Evolutionary conservation across 2,329 filamentous ascomycete species (phyloP), one percentile per base, ranked within the genome.

Genomic region (Ascochyta lentis): DNA sequence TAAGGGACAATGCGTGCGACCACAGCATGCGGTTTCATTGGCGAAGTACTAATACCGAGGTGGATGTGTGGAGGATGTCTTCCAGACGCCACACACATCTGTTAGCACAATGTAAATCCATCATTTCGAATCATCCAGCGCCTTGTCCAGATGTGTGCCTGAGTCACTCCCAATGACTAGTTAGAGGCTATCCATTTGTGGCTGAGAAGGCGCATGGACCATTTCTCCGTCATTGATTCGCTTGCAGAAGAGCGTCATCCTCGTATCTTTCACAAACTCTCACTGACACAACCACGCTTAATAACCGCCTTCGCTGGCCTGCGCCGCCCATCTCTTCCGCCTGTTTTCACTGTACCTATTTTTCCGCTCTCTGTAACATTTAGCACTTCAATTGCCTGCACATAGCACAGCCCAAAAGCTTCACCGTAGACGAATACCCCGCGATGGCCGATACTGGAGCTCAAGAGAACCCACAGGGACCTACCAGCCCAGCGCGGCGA

Each of bases 391-490:
- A 49, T 27, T 47, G 9, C 26, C 35, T 29, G 7, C 39, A 45
- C 35, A 55, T 50, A 45, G 16, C 34, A 27, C 41, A 45, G 22
- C 45, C 46, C 37, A 53, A 19, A 52, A 40, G 24, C 16, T 31
- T 42, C 33, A 41, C 23, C 34, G 33, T 42, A 43, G 31, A 51
- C 52, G 24, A 52, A 47, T 63, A 70, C 69, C 69, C 70, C 67
- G 61, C 69, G 31, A 76, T 76, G 73, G 68, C 72, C 52, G 67
- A 70, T 22, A 63, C 66, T 24, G 60, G 59, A 46, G 58, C 64
- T 48, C 61, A 60, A 55, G 64, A 68, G 42, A 63, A 59, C 41
- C n/a, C 64, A n/a, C 63, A 64, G 33, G 64, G 60, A 35, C 68
- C 68, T 12, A 54, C 60, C 33, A 70, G 66, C 53, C 63, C 72